phyloP scores from a whole-genome alignment of 352 stramenopile species.

The Globisporangium paroecandrum region DNA sequence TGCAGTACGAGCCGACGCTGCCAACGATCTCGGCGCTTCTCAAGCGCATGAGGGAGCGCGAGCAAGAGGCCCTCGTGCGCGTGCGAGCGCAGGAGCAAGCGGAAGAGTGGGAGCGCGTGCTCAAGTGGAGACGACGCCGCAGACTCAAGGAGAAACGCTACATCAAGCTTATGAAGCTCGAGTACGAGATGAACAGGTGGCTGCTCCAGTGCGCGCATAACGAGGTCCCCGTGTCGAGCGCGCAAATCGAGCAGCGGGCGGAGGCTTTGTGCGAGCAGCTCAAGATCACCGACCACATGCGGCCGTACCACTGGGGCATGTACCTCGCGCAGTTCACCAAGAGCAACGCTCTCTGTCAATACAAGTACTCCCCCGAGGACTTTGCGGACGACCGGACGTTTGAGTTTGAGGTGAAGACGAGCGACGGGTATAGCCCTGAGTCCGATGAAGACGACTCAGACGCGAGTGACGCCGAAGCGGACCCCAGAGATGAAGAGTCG shows the following conservation, averaged over 20 bases:
- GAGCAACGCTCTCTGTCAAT: constrained; percentile 27
- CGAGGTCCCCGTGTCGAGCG: constrained; percentile 21
- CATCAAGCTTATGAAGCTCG: constrained; percentile 53
- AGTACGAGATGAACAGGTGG: constrained; percentile 44
- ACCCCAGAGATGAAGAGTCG: too few species aligned
- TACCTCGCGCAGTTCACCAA: constrained; percentile 56
- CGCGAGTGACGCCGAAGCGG: too few species aligned
- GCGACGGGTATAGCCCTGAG: too few species aligned
- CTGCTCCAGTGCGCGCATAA: constrained; percentile 33
- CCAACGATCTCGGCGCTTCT: constrained; percentile 11
- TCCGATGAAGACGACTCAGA: not conserved
- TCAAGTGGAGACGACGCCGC: too few species aligned
- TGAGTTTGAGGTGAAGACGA: too few species aligned
- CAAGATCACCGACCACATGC: constrained; percentile 16
- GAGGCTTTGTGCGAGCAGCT: constrained; percentile 34
- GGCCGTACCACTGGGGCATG: constrained; percentile 52
- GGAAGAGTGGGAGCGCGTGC: not conserved
- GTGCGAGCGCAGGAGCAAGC: too few species aligned
- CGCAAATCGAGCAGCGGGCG: constrained; percentile 35
- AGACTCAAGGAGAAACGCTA: constrained; percentile 18
- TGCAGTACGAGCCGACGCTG: constrained; percentile 10
- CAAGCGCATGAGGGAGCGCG: not conserved
- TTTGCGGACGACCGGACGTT: not conserved
- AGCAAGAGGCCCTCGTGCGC: too few species aligned
- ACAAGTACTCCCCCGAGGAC: constrained; percentile 3